Evolutionary conservation across 352 stramenopile species (phyloP).

Genomic region (Pythium apleroticum): DNA sequence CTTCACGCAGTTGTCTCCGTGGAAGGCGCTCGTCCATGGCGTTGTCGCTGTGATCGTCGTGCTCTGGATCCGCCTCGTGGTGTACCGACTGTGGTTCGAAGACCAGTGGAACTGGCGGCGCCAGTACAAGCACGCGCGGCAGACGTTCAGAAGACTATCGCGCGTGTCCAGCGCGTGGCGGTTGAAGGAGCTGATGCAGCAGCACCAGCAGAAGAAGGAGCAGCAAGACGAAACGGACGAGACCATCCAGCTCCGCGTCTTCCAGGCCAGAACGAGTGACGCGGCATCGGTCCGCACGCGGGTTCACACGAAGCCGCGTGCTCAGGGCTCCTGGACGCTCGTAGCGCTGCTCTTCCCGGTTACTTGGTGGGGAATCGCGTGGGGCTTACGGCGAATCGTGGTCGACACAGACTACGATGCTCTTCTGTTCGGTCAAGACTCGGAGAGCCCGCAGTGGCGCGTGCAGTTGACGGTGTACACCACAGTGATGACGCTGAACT

Average conservation of each 20-base stretch:
- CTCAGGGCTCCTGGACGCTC: conserved; percentile 62
- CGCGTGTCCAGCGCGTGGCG: conserved; percentile 8
- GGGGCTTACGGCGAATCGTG: conserved; percentile 14
- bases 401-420: conserved; percentile 15
- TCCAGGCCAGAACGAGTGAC: conserved; percentile 16
- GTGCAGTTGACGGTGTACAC: conserved; percentile 37
- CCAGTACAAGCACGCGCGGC: conserved; percentile 32
- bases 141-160: conserved; percentile 23
- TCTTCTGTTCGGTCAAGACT: conserved; percentile 21
- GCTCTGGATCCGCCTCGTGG: conserved; percentile 39
- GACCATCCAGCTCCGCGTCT: conserved; percentile 30
- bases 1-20: conserved; percentile 24
- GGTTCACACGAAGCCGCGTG: conserved; percentile 22
- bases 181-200: neutral
- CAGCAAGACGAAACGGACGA: neutral
- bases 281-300: conserved; percentile 17
- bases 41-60: conserved; percentile 22
- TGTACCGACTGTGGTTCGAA: conserved; percentile 40
- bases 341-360: conserved; percentile 37
- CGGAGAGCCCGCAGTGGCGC: conserved; percentile 31
- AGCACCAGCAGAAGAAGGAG: neutral
- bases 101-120: conserved; percentile 48
- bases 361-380: conserved; percentile 32
- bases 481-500: conserved; percentile 39
- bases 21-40: conserved; percentile 40